These are phyloP conservation scores for Blastobotrys apis DNA, from an alignment of 1,139 yeast species.

Conservation along the genomic window DNA sequence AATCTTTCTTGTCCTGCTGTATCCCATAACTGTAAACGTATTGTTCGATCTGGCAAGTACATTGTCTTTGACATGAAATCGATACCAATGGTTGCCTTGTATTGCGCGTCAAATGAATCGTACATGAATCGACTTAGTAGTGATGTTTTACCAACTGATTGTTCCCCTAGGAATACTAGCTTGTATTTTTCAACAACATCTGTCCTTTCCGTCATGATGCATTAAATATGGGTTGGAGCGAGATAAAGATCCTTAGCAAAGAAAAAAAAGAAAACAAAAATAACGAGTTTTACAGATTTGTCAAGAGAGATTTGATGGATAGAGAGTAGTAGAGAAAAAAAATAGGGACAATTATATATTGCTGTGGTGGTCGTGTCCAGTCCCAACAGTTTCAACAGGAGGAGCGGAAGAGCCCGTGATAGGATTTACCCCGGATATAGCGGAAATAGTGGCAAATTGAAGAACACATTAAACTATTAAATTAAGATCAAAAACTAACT, in stretches of 20 bases:
- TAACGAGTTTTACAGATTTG: background rate
- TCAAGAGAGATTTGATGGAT: too few relatives aligned
- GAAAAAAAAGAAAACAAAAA: background rate
- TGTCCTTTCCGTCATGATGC: constrained; percentile 29
- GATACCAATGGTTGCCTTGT: constrained; percentile 88
- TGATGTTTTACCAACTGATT: constrained; percentile 83
- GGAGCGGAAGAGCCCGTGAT: too few relatives aligned
- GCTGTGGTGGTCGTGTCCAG: too few relatives aligned
- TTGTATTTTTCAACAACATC: constrained; percentile 39
- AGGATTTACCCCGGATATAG: too few relatives aligned
- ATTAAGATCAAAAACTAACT: too few relatives aligned
- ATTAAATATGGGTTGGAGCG: background rate
- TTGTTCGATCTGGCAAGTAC: constrained; percentile 73
- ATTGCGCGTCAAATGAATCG: constrained; percentile 93
- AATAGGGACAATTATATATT: background rate
- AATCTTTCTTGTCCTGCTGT: constrained; percentile 98
- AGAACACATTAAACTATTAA: too few relatives aligned
- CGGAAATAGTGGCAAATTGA: too few relatives aligned
- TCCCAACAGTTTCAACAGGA: too few relatives aligned
- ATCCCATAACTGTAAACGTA: constrained; percentile 83
- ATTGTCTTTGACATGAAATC: constrained; percentile 87
- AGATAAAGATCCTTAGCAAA: background rate
- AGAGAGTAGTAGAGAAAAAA: too few relatives aligned
- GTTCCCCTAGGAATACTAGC: constrained; percentile 27
- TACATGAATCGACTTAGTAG: constrained; percentile 94